Evolutionary conservation across 352 stramenopile genomes (phyloP).

Genomic region (Globisporangium apiculatum): DNA sequence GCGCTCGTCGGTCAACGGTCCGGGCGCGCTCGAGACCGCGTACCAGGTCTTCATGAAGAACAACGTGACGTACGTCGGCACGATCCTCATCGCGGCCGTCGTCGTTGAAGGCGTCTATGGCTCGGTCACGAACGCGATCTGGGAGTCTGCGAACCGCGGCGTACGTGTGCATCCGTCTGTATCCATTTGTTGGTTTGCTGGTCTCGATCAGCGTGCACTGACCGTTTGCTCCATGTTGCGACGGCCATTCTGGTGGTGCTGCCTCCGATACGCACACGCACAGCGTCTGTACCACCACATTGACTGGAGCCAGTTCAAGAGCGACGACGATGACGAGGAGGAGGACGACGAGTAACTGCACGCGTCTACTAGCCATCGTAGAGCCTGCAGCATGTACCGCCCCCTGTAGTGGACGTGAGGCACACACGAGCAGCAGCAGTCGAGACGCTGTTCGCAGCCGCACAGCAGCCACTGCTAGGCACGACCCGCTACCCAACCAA

Average conservation of each 20-base stretch:
- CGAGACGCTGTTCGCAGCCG: too few species aligned
- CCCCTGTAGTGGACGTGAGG: too few species aligned
- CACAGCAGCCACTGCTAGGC: too few species aligned
- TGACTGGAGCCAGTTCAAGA: slow-evolving; percentile 82
- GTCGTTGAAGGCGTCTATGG: slow-evolving; percentile 73
- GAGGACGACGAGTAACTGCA: slow-evolving; percentile 31
- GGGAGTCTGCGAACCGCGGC: slow-evolving; percentile 76
- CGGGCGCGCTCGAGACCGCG: slow-evolving; percentile 45
- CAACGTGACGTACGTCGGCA: slow-evolving; percentile 75
- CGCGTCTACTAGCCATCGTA: not conserved
- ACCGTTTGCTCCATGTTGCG: slow-evolving; percentile 3
- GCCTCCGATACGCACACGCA: slow-evolving; percentile 1
- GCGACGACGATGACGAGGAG: slow-evolving; percentile 73
- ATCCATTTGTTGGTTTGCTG: not conserved
- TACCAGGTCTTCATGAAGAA: slow-evolving; percentile 83
- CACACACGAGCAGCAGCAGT: too few species aligned
- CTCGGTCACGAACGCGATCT: slow-evolving; percentile 63
- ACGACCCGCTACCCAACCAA: too few species aligned
- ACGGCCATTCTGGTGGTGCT: slow-evolving; percentile 29
- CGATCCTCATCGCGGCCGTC: slow-evolving; percentile 59
- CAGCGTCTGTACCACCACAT: slow-evolving; percentile 86
- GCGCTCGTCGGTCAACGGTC: slow-evolving; percentile 71
- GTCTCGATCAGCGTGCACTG: not conserved
- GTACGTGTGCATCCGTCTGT: slow-evolving; percentile 25
- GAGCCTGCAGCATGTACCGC: too few species aligned